phyloP scores from a whole-genome alignment of 2,329 filamentous ascomycete genomes.

The Ophiocordyceps robertsii region DNA sequence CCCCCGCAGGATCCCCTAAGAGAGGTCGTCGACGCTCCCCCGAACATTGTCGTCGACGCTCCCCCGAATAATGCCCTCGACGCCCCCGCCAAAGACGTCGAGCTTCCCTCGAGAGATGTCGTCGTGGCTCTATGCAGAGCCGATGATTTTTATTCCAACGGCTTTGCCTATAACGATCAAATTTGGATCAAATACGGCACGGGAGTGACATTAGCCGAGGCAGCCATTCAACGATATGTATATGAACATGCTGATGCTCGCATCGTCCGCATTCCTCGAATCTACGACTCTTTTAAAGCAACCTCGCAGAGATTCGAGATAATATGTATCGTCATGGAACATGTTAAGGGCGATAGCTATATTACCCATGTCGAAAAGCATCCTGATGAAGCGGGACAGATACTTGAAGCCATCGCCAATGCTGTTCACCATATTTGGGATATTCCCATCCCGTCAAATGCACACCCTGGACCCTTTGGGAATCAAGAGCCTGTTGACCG shows the following conservation, averaged over 20 bases:
- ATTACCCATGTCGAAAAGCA: not conserved
- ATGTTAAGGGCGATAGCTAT: too few relatives aligned
- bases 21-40: too few relatives aligned
- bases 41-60: too few relatives aligned
- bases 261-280: constrained; percentile 1
- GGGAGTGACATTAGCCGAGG: constrained; percentile 1
- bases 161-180: not conserved
- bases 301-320: not conserved
- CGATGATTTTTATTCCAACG: not conserved
- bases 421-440: constrained; percentile 3
- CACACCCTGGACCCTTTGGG: constrained; percentile 1
- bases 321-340: constrained; percentile 3
- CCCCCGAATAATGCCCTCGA: too few relatives aligned
- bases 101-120: not conserved
- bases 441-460: constrained; percentile 2
- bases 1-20: not conserved
- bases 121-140: not conserved
- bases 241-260: not conserved
- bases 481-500: constrained; percentile 1
- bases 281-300: constrained; percentile 1
- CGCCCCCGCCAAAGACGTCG: too few relatives aligned
- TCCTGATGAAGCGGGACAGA: not conserved
- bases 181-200: constrained; percentile 3
- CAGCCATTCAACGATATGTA: constrained; percentile 2
- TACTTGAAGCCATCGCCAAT: not conserved